A percentile compares a stretch with the other conserved stretches of the same genome.
Conservation (phyloP, 305 asterid genomes). For the Fraxinus ornus region DNA sequence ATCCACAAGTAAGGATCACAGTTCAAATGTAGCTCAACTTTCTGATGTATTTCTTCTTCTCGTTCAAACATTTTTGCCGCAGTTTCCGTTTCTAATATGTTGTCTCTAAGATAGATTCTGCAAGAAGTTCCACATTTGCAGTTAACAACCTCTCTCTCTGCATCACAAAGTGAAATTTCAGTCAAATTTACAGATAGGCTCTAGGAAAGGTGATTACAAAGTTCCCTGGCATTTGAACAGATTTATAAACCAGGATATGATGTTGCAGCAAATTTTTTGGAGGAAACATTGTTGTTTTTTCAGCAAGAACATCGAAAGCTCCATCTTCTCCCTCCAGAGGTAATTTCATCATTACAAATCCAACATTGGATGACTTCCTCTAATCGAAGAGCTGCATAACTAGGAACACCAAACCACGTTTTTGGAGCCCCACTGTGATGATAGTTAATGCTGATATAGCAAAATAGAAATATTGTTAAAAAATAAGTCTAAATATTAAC, state of each 20-base stretch:
- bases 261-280: constrained; percentile 36
- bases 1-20: constrained; percentile 20
- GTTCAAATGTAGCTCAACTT: constrained; percentile 32
- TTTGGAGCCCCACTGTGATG: constrained; percentile 52
- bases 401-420: constrained; percentile 52
- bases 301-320: constrained; percentile 35
- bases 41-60: constrained; percentile 22
- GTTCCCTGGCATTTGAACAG: constrained; percentile 47
- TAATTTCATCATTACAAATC: constrained; percentile 28
- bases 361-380: constrained; percentile 28
- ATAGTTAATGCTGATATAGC: constrained; percentile 38
- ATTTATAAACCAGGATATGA: constrained; percentile 36
- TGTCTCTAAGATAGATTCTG: constrained; percentile 26
- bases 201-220: constrained; percentile 47
- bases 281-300: constrained; percentile 46
- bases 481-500: not conserved
- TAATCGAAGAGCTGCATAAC: constrained; percentile 34
- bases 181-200: constrained; percentile 24
- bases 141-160: constrained; percentile 25
- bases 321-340: constrained; percentile 31
- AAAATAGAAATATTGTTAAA: not conserved
- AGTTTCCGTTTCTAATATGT: constrained; percentile 30
- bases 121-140: constrained; percentile 28
- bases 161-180: not conserved
- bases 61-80: constrained; percentile 35